phyloP scores from a whole-genome alignment of 371 early-diverging fungal genomes.

The Gilbertella persicaria region DNA sequence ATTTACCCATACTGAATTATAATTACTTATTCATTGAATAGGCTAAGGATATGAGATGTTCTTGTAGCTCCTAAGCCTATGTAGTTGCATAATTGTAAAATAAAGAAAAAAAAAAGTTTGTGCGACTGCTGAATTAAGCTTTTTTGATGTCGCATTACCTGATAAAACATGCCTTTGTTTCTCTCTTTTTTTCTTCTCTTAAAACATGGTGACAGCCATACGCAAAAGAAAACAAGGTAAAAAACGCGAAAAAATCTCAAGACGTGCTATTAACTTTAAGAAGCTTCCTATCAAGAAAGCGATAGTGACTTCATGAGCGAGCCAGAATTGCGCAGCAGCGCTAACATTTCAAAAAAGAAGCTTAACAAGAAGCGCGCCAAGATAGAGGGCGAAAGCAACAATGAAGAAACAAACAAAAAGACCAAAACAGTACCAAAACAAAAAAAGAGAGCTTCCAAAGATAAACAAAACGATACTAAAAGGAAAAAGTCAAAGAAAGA shows the following conservation, averaged over 20 bases:
- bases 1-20: conserved; percentile 14
- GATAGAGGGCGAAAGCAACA: background rate
- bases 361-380: conserved; percentile 5
- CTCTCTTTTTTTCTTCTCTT: no score
- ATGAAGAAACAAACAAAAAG: background rate
- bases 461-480: background rate
- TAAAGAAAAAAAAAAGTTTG: no score
- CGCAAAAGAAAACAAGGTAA: conserved; percentile 2
- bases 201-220: background rate
- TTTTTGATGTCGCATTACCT: no score
- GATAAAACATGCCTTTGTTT: no score
- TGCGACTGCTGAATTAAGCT: no score
- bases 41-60: conserved; percentile 34
- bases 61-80: conserved; percentile 32
- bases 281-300: conserved; percentile 10
- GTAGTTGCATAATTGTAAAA: no score
- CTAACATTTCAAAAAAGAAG: conserved; percentile 1
- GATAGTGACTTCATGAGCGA: conserved; percentile 20
- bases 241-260: background rate
- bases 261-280: no score
- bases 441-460: background rate
- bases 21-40: conserved; percentile 30
- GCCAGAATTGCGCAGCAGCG: conserved; percentile 8
- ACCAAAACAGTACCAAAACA: background rate
- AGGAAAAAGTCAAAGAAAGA: background rate